phyloP scores from a whole-genome alignment of 352 stramenopile species.

The Globisporangium paroecandrum region DNA sequence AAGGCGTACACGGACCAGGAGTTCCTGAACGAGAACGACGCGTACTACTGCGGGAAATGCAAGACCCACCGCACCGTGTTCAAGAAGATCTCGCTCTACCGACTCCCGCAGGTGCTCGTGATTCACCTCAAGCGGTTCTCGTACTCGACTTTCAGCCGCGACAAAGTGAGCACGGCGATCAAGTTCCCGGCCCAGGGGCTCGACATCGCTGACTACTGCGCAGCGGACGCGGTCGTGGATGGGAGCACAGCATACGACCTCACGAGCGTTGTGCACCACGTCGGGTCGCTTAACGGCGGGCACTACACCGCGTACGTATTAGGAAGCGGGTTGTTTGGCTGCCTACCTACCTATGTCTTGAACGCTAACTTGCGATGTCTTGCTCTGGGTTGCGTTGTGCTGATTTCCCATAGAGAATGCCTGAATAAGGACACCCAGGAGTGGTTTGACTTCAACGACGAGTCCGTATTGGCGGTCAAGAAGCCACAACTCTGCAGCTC shows the following conservation, averaged over 20 bases:
- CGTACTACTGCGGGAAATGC: conserved; percentile 73
- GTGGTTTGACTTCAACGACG: conserved; percentile 83
- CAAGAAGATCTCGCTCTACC: conserved; percentile 80
- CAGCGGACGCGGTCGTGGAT: conserved; percentile 57
- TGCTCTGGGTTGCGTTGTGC: background rate
- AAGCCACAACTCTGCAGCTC: conserved; percentile 59
- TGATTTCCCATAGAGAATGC: conserved; percentile 42
- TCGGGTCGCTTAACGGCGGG: conserved; percentile 68
- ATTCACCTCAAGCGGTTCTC: conserved; percentile 90
- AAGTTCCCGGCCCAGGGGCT: conserved; percentile 54
- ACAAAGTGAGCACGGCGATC: conserved; percentile 75
- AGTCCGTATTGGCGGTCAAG: conserved; percentile 59
- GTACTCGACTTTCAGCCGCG: conserved; percentile 69
- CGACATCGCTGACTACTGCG: conserved; percentile 69
- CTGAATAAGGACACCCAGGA: conserved; percentile 62
- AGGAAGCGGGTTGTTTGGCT: no score
- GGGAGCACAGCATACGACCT: conserved; percentile 77
- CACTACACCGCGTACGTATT: conserved; percentile 79
- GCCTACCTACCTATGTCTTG: background rate
- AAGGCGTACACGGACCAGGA: conserved; percentile 73
- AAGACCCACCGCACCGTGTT: conserved; percentile 63
- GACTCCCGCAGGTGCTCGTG: conserved; percentile 78
- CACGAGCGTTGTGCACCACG: conserved; percentile 73
- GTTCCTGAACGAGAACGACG: conserved; percentile 53
- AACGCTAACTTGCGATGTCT: background rate